Evolutionary conservation across 2,329 filamentous ascomycete genomes (phyloP).

Genomic region (Stagonosporopsis vannaccii): DNA sequence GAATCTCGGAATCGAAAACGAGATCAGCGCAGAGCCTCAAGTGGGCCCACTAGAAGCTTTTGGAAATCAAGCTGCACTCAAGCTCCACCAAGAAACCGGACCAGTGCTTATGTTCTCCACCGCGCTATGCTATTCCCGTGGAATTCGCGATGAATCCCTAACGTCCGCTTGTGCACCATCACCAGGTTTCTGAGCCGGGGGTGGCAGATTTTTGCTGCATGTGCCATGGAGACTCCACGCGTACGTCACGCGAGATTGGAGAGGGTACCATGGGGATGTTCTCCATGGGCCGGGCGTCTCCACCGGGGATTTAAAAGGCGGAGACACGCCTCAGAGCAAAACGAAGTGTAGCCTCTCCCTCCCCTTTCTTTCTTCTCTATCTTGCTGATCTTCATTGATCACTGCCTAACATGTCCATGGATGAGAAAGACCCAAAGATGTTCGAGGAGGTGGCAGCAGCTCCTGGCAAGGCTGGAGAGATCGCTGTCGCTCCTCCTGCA

Average conservation of each 20-base stretch:
- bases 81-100: conserved; percentile 36
- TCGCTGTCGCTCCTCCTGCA: conserved; percentile 29
- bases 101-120: conserved; percentile 34
- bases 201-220: conserved; percentile 28
- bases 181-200: conserved; percentile 22
- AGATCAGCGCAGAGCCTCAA: conserved; percentile 36
- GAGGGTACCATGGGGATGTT: conserved; percentile 35
- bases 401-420: conserved; percentile 37
- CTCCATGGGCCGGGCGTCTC: conserved; percentile 31
- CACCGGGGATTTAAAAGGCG: conserved; percentile 37
- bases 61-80: conserved; percentile 31
- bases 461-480: conserved; percentile 27
- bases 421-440: conserved; percentile 36
- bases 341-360: conserved; percentile 21
- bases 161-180: conserved; percentile 25
- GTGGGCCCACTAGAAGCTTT: conserved; percentile 44
- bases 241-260: conserved; percentile 16
- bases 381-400: conserved; percentile 21
- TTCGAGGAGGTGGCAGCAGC: conserved; percentile 20
- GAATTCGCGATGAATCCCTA: conserved; percentile 22
- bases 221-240: conserved; percentile 19
- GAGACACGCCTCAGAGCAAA: conserved; percentile 17
- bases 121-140: conserved; percentile 23
- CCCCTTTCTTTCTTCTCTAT: conserved; percentile 12
- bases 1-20: conserved; percentile 24